A percentile compares a stretch with the other conserved stretches of the same genome.
Evolutionary conservation across 2,329 filamentous ascomycete genomes (phyloP).

Genomic region (Gaeumannomyces tritici): DNA sequence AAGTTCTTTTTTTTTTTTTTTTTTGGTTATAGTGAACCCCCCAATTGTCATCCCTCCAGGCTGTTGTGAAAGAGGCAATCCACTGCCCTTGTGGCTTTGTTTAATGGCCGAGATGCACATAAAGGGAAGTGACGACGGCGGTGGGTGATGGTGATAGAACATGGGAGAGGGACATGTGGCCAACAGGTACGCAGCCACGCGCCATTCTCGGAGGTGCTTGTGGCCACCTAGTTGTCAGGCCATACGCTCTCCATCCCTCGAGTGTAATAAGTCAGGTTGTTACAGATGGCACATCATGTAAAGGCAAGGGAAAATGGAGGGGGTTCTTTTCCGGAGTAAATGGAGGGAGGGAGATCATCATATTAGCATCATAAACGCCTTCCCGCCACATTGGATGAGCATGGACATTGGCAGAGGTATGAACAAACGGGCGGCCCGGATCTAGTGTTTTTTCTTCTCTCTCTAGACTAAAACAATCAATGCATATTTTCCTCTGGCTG

Average conservation of each 20-base stretch:
- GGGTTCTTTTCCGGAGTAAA: not conserved
- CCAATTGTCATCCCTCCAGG: too few species aligned
- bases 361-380: not conserved
- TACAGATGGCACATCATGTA: not conserved
- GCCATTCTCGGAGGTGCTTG: too few species aligned
- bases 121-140: too few species aligned
- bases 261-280: not conserved
- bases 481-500: too few species aligned
- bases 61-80: too few species aligned
- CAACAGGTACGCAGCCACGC: too few species aligned
- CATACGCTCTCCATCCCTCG: not conserved
- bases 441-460: not conserved
- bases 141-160: too few species aligned
- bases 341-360: not conserved
- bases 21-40: not conserved
- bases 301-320: not conserved
- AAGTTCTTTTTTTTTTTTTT: not conserved
- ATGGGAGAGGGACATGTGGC: too few species aligned
- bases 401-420: not conserved
- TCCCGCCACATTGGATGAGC: not conserved
- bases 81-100: too few species aligned
- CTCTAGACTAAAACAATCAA: not conserved
- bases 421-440: not conserved
- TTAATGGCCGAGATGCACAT: too few species aligned
- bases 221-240: too few species aligned